phyloP scores from a whole-genome alignment of 2,329 filamentous ascomycete species.

The Leptographium wingfieldii region DNA sequence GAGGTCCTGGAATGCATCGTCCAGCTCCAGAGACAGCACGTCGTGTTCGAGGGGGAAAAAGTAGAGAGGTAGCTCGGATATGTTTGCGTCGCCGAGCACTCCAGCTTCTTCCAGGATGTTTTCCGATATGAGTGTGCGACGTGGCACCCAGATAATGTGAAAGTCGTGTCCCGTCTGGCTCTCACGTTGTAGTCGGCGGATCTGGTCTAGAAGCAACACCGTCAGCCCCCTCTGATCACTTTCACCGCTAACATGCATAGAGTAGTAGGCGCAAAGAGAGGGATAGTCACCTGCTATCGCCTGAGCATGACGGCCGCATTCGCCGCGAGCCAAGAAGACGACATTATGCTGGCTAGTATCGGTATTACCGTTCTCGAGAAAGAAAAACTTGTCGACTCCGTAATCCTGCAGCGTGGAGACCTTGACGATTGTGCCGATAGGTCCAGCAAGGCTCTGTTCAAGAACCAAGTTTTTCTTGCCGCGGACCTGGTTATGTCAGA shows the following conservation, averaged over 20 bases:
- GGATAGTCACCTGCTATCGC: conserved; percentile 68
- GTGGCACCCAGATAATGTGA: conserved; percentile 90
- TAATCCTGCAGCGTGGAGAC: conserved; percentile 94
- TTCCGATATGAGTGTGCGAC: conserved; percentile 83
- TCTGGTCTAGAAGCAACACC: conserved; percentile 54
- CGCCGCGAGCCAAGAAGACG: conserved; percentile 82
- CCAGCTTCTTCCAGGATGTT: conserved; percentile 85
- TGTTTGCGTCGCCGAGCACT: conserved; percentile 81
- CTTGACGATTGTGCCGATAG: conserved; percentile 83
- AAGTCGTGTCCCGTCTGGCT: conserved; percentile 90
- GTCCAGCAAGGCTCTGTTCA: conserved; percentile 79
- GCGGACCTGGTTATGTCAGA: conserved; percentile 52
- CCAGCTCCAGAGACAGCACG: conserved; percentile 78
- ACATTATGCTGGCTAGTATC: conserved; percentile 92
- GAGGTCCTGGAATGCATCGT: conserved; percentile 74
- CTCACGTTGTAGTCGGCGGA: conserved; percentile 77
- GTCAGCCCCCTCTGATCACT: conserved; percentile 45
- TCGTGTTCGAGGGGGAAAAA: conserved; percentile 91
- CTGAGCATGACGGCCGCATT: conserved; percentile 73
- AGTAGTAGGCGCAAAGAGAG: background rate
- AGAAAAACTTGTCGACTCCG: conserved; percentile 94
- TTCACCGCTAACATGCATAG: background rate
- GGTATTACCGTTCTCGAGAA: conserved; percentile 89
- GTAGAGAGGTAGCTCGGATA: conserved; percentile 74
- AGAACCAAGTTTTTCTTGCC: conserved; percentile 98